phyloP scores from a whole-genome alignment of 2,329 filamentous ascomycete species.

The Xylaria sp. region DNA sequence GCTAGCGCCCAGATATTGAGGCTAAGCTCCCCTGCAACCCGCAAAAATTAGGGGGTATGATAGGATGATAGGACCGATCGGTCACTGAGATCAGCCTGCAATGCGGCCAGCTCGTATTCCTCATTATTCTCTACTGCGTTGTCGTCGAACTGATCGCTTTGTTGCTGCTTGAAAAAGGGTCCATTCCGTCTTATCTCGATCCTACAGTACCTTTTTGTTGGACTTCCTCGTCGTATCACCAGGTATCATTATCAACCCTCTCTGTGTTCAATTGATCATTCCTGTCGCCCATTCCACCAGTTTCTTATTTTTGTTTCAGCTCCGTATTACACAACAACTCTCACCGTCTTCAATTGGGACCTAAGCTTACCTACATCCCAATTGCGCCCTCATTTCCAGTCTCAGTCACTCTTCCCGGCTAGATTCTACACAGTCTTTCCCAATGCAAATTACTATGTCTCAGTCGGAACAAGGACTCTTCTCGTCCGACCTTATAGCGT shows the following conservation, averaged over 20 bases:
- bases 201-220: background rate
- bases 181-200: background rate
- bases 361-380: background rate
- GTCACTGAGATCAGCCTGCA: background rate
- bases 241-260: background rate
- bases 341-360: background rate
- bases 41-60: background rate
- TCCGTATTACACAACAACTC: background rate
- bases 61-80: background rate
- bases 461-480: constrained; percentile 73
- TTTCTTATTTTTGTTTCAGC: background rate
- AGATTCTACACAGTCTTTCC: background rate
- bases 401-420: background rate
- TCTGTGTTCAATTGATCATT: background rate
- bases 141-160: constrained; percentile 4
- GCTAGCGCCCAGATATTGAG: constrained; percentile 27
- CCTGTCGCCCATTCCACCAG: background rate
- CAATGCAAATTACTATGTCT: constrained; percentile 40
- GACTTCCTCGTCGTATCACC: constrained; percentile 1
- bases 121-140: constrained; percentile 10
- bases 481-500: constrained; percentile 78
- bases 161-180: constrained; percentile 6
- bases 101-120: constrained; percentile 16
- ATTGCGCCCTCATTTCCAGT: background rate
- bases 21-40: constrained; percentile 32